These are phyloP conservation scores for Albatrellus ellisii DNA, from an alignment of 768 basidiomycete species.

Conservation along the genomic window DNA sequence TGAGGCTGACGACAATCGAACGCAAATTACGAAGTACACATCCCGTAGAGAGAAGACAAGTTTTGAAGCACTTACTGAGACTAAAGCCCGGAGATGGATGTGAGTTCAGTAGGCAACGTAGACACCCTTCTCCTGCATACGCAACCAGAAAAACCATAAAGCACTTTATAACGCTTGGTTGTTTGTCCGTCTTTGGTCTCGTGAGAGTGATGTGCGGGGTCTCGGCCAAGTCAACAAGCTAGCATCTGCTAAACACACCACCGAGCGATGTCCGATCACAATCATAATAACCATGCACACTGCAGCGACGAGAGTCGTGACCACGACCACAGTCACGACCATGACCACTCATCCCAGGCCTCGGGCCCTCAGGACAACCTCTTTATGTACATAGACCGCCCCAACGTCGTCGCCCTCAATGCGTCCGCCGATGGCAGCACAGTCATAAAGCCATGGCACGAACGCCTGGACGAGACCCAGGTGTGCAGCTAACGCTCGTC, in stretches of 20 bases:
- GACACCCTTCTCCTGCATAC: too few relatives aligned
- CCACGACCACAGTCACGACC: conserved; percentile 41
- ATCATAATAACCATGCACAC: conserved; percentile 35
- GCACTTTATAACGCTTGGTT: background rate
- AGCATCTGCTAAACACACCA: too few relatives aligned
- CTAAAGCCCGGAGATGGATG: background rate
- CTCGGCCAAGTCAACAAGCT: too few relatives aligned
- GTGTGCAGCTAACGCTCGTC: conserved; percentile 27
- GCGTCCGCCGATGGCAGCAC: conserved; percentile 34
- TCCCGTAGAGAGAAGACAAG: conserved; percentile 24
- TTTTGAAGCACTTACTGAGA: conserved; percentile 11
- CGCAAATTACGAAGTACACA: conserved; percentile 79
- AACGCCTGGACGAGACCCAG: conserved; percentile 53
- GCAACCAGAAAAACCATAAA: background rate
- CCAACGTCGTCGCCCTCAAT: conserved; percentile 75
- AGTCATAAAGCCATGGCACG: conserved; percentile 82
- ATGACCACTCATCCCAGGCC: conserved; percentile 30
- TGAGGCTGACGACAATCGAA: conserved; percentile 52
- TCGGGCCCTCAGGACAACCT: conserved; percentile 56
- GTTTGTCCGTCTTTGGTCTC: too few relatives aligned
- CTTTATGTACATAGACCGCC: conserved; percentile 61
- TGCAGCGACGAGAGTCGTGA: conserved; percentile 45
- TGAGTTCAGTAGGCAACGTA: background rate
- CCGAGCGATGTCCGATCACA: conserved; percentile 36
- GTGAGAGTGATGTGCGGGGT: too few relatives aligned